Conservation (phyloP, 2,329 filamentous ascomycete genomes). For the Pseudogymnoascus sp. region DNA sequence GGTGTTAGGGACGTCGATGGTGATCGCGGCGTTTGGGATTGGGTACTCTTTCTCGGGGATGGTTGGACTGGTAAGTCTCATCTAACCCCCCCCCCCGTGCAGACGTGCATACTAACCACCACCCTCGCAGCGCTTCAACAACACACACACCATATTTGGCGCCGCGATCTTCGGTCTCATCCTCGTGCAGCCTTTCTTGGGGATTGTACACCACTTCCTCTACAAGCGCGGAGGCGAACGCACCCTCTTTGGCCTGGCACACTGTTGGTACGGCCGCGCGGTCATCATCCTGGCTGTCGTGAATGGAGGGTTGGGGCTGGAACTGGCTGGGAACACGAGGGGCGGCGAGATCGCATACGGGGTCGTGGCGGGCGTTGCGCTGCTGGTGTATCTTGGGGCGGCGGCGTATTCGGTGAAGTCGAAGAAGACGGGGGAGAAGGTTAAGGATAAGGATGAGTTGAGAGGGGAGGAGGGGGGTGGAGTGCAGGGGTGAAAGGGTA, state of each 20-base stretch:
- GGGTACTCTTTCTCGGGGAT: conserved; percentile 42
- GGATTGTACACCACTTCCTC: conserved; percentile 47
- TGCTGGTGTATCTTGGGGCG: conserved; percentile 34
- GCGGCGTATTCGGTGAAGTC: neutral
- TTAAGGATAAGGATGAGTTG: neutral
- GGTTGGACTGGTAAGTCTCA: conserved; percentile 35
- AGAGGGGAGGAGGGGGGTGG: neutral
- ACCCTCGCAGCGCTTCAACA: conserved; percentile 39
- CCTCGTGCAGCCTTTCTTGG: conserved; percentile 50
- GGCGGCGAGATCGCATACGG: conserved; percentile 45
- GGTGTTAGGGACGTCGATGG: conserved; percentile 42
- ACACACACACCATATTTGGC: conserved; percentile 21
- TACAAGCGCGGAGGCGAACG: conserved; percentile 33
- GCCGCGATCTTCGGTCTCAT: conserved; percentile 50
- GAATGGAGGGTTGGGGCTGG: conserved; percentile 54
- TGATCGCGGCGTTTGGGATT: conserved; percentile 52
- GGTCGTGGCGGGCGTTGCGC: conserved; percentile 44
- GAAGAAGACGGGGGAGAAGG: neutral
- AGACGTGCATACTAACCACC: neutral
- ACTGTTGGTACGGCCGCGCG: conserved; percentile 55
- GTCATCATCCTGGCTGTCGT: conserved; percentile 51
- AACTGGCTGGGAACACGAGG: conserved; percentile 33
- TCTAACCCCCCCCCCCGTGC: too few relatives aligned
- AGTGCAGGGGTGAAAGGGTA: neutral
- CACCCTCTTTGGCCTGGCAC: conserved; percentile 43